phyloP scores from a whole-genome alignment of 352 stramenopile genomes.

The Phytophthora sansomeana region DNA sequence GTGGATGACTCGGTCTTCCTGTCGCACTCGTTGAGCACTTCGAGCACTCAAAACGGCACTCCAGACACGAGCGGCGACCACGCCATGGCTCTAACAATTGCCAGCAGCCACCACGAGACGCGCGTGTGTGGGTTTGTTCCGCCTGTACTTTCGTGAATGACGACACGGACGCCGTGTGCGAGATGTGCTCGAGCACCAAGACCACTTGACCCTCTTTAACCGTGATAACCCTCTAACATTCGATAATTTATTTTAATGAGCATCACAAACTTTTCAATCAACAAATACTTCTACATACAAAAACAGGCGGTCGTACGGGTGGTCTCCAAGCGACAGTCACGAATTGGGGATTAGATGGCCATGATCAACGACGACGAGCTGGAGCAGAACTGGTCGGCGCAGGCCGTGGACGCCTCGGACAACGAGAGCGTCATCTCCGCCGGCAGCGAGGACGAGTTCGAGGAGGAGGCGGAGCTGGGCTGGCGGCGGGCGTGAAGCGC shows the following conservation, averaged over 20 bases:
- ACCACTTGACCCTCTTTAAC: conserved; percentile 4
- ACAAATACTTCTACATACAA: background rate
- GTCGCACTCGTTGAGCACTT: conserved; percentile 19
- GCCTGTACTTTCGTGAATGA: conserved; percentile 86
- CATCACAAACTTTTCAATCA: background rate
- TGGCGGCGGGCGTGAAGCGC: conserved; percentile 54
- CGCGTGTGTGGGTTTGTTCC: conserved; percentile 76
- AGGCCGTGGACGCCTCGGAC: conserved; percentile 48
- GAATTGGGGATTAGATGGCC: background rate
- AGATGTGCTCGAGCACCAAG: conserved; percentile 72
- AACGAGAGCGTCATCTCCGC: conserved; percentile 64
- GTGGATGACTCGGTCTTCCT: conserved; percentile 81
- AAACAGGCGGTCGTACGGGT: background rate
- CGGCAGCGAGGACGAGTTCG: conserved; percentile 85
- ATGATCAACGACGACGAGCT: conserved; percentile 66
- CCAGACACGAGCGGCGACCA: conserved; percentile 29
- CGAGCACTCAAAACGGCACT: background rate
- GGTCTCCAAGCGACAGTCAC: background rate
- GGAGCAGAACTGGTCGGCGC: conserved; percentile 68
- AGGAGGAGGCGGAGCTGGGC: conserved; percentile 71
- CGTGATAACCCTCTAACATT: background rate
- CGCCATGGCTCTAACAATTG: conserved; percentile 22
- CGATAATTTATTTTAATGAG: conserved; percentile 3
- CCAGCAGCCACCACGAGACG: conserved; percentile 27
- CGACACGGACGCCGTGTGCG: conserved; percentile 53